Evolutionary conservation across 83 land plant genomes (phyloP).

Genomic region (Larix sibirica): DNA sequence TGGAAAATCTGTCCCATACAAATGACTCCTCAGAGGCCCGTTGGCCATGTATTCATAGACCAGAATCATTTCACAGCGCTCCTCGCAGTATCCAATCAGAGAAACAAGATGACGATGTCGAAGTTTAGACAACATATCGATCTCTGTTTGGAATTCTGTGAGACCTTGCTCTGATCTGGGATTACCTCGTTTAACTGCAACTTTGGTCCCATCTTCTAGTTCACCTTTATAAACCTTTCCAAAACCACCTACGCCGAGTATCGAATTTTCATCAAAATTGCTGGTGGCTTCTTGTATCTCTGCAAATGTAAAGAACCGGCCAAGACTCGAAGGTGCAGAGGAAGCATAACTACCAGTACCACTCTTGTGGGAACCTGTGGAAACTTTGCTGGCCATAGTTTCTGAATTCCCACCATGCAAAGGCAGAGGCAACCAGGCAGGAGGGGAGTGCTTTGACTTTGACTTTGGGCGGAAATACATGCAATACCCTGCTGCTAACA

Average conservation of each 20-base stretch:
- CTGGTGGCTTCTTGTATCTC: constrained; percentile 65
- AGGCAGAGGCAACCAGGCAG: constrained; percentile 21
- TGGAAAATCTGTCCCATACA: constrained; percentile 51
- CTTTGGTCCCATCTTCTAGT: constrained; percentile 56
- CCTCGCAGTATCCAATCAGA: constrained; percentile 72
- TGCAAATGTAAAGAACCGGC: constrained; percentile 59
- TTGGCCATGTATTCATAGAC: constrained; percentile 80
- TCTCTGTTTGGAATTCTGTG: constrained; percentile 70
- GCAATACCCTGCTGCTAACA: constrained; percentile 9
- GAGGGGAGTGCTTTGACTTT: background rate
- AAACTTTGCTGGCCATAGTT: constrained; percentile 28
- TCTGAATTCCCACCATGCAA: constrained; percentile 15
- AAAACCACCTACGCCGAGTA: constrained; percentile 74
- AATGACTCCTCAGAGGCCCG: constrained; percentile 63
- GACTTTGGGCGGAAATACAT: background rate
- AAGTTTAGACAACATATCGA: constrained; percentile 70
- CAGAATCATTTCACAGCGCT: constrained; percentile 63
- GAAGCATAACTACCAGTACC: constrained; percentile 28
- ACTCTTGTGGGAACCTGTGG: constrained; percentile 20
- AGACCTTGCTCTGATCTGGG: constrained; percentile 70
- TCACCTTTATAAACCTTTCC: constrained; percentile 62
- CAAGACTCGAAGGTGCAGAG: constrained; percentile 45
- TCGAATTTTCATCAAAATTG: constrained; percentile 46
- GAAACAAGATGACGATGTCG: constrained; percentile 68
- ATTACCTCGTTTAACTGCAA: constrained; percentile 70